Evolutionary conservation across 768 basidiomycete genomes (phyloP), one percentile per base, ranked within the genome.

Genomic region (Kwoniella shandongensis): DNA sequence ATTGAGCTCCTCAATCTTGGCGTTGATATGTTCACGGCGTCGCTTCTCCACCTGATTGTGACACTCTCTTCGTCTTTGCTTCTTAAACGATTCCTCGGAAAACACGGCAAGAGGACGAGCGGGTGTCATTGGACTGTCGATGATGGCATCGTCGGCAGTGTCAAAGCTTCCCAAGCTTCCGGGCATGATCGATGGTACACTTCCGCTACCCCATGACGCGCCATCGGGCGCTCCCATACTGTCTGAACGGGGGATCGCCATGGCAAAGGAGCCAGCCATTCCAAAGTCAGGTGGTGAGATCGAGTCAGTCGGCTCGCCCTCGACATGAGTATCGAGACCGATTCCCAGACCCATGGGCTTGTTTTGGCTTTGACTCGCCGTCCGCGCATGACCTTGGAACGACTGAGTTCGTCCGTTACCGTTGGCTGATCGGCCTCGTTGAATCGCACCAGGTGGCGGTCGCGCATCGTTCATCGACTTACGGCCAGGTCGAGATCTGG

Each of bases 1-100:
- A 32, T 59, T 54, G 32, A 71, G 58, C 41, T 68, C 69, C 38
- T 71, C 69, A 32, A 71, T 71, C 49, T 68, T 71, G 22, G 62
- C 62, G 27, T 71, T 71, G 57, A 71, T 71, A 44, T 71, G 69
- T 42, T 71, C 69, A 17, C 69, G 60, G 17, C 69, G 54, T 27
- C 69, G 47, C 42, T 71, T 71, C 50, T 71, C 69, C 23, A 71
- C 69, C 36, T 68, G 69, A 36, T 71, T 71, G 47, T 71, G 69
- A 30, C 66, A 71, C 47, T 71, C 69, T n/a, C 66, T 53, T 36
- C 66, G 56, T 7, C 63, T 45, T 44, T 66, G 64, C 44, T 66
- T 67, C 60, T 67, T 68, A 47, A 26, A 61, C 3, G 54, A 44
- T 5, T 71, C 69, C 26, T 61, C 56, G n/a, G 44, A 25, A 13